These are phyloP conservation scores for Aspergillus carlsbadensis DNA, from an alignment of 495 filamentous ascomycete species.

Conservation along the genomic window DNA sequence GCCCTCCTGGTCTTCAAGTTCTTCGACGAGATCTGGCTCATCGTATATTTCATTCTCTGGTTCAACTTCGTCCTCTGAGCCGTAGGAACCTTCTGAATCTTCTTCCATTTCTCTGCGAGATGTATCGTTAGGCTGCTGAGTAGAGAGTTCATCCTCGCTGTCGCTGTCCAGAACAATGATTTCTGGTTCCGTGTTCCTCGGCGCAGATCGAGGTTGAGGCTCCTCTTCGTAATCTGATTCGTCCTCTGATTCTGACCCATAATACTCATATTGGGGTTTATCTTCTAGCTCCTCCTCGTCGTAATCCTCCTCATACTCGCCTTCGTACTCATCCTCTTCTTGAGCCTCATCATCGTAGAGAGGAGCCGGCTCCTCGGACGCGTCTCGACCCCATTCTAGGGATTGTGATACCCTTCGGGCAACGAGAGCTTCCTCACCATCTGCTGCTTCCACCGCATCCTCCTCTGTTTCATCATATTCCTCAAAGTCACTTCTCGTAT, in stretches of 20 bases:
- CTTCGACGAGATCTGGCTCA: background rate
- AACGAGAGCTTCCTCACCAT: background rate
- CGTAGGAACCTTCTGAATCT: background rate
- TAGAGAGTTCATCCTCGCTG: conserved; percentile 38
- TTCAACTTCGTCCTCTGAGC: background rate
- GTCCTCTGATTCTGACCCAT: conserved; percentile 12
- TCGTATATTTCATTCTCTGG: conserved; percentile 2
- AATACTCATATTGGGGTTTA: background rate
- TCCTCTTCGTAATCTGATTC: conserved; percentile 13
- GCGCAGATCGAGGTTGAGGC: conserved; percentile 5
- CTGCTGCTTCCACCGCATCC: background rate
- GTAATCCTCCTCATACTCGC: conserved; percentile 4
- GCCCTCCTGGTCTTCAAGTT: background rate
- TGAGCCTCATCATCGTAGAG: conserved; percentile 4
- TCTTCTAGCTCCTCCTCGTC: conserved; percentile 13
- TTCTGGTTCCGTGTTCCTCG: conserved; percentile 26
- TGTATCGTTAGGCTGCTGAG: background rate
- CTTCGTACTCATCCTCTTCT: conserved; percentile 1
- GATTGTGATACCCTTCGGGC: background rate
- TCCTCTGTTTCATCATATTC: background rate
- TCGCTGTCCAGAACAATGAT: conserved; percentile 46
- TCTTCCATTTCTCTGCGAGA: background rate
- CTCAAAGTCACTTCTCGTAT: background rate
- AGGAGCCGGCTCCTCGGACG: background rate
- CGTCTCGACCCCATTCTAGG: background rate